Conservation (phyloP, 192 early-diverging fungal species). For the Coemansia sp. region DNA sequence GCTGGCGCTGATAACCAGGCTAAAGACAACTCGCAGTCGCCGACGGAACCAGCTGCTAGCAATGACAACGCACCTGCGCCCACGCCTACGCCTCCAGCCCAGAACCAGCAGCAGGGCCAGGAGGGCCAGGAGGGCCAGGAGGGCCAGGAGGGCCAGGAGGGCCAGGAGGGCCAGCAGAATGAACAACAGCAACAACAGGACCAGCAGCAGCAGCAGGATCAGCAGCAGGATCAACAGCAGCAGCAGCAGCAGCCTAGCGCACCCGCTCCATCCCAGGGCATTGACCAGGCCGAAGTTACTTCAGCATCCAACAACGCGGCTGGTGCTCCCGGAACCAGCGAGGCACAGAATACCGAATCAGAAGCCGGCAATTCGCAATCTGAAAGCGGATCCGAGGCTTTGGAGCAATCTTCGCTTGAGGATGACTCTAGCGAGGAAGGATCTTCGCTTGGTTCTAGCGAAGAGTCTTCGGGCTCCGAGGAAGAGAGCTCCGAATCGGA, state of each 20-base stretch:
- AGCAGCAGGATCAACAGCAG: not conserved
- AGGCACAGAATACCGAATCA: not conserved
- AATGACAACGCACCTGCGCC: not conserved
- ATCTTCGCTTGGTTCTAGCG: too few species aligned
- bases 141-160: too few species aligned
- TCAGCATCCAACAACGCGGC: not conserved
- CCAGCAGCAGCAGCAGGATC: not conserved
- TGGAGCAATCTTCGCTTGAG: not conserved
- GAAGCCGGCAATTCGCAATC: not conserved
- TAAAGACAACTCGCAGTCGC: not conserved
- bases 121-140: too few species aligned
- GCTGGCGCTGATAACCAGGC: not conserved
- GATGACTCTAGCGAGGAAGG: not conserved
- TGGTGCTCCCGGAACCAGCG: not conserved
- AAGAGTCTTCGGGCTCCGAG: not conserved
- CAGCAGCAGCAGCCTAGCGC: not conserved
- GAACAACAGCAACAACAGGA: not conserved
- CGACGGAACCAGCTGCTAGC: not conserved
- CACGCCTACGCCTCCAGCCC: too few species aligned
- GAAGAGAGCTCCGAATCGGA: constrained; percentile 4
- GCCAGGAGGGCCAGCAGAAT: too few species aligned
- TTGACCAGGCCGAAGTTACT: not conserved
- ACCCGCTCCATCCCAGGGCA: too few species aligned
- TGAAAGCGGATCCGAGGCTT: not conserved
- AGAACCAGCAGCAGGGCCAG: too few species aligned